These are phyloP conservation scores for Pythium volutum DNA, from an alignment of 352 stramenopile species.

Conservation along the genomic window DNA sequence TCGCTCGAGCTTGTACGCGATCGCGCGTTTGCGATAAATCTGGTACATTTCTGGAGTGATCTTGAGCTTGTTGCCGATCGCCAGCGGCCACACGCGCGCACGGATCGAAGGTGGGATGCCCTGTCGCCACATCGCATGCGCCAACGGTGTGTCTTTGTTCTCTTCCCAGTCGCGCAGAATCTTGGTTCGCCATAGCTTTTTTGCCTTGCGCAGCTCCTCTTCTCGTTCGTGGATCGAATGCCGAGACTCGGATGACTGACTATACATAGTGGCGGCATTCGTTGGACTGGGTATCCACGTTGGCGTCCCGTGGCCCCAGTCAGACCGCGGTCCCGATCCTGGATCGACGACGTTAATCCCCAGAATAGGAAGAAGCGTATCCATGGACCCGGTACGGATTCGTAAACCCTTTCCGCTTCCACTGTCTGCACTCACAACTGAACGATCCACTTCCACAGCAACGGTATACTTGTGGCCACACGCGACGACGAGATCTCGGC, in stretches of 20 bases:
- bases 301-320: conserved; percentile 1
- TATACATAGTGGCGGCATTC: conserved; percentile 4
- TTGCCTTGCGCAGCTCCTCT: conserved; percentile 74
- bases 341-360: conserved; percentile 12
- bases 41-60: conserved; percentile 86
- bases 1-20: conserved; percentile 59
- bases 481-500: conserved; percentile 54
- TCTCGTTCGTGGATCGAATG: conserved; percentile 74
- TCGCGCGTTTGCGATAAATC: conserved; percentile 68
- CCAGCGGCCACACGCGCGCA: conserved; percentile 77
- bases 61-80: conserved; percentile 84
- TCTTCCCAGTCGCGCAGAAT: conserved; percentile 80
- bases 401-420: background rate
- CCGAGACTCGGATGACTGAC: conserved; percentile 20
- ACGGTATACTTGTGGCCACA: conserved; percentile 86
- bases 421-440: background rate
- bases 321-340: background rate
- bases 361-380: background rate
- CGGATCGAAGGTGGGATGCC: conserved; percentile 83
- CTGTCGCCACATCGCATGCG: conserved; percentile 76
- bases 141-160: conserved; percentile 66
- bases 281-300: background rate
- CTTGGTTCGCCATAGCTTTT: conserved; percentile 78
- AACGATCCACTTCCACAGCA: conserved; percentile 46
- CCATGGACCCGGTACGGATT: background rate